These are phyloP conservation scores for Boletus sp. DNA, from an alignment of 1,284 basidiomycete species.

Conservation along the genomic window DNA sequence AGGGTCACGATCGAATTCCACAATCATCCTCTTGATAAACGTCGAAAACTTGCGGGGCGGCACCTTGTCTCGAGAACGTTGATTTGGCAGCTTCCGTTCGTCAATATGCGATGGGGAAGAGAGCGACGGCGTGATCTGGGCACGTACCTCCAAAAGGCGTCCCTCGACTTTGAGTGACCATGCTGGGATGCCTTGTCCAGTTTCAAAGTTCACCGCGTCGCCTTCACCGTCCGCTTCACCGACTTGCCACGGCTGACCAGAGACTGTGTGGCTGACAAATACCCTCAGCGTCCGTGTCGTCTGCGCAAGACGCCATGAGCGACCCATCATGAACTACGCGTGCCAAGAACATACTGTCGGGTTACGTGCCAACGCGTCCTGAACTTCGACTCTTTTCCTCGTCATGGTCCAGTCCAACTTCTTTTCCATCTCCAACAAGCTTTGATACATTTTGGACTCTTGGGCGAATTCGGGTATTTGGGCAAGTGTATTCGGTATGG, in stretches of 20 bases:
- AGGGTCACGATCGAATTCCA: conserved; percentile 87
- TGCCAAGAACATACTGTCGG: conserved; percentile 46
- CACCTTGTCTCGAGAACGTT: conserved; percentile 63
- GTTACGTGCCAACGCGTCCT: conserved; percentile 68
- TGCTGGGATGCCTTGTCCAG: conserved; percentile 80
- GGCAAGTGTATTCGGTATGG: conserved; percentile 66
- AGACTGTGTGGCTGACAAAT: conserved; percentile 86
- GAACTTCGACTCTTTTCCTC: conserved; percentile 86
- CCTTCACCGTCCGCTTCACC: conserved; percentile 35
- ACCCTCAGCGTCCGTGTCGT: conserved; percentile 83
- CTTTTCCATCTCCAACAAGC: conserved; percentile 84
- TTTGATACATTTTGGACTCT: conserved; percentile 84
- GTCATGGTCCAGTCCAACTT: conserved; percentile 95
- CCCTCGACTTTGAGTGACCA: conserved; percentile 92
- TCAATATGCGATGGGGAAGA: conserved; percentile 1
- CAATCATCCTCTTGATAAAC: conserved; percentile 78
- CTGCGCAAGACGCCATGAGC: conserved; percentile 37
- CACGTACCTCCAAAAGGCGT: conserved; percentile 71
- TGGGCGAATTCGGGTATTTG: conserved; percentile 68
- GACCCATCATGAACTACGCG: background rate
- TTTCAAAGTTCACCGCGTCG: conserved; percentile 44
- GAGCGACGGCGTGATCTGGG: conserved; percentile 2
- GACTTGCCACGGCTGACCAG: conserved; percentile 82
- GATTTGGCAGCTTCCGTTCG: conserved; percentile 48
- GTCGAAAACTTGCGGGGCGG: conserved; percentile 80